Percentiles rank a stretch among this genome's conserved stretches.
Evolutionary conservation across 371 early-diverging fungal genomes (phyloP).

Genomic region (Phascolomyces articulosus): DNA sequence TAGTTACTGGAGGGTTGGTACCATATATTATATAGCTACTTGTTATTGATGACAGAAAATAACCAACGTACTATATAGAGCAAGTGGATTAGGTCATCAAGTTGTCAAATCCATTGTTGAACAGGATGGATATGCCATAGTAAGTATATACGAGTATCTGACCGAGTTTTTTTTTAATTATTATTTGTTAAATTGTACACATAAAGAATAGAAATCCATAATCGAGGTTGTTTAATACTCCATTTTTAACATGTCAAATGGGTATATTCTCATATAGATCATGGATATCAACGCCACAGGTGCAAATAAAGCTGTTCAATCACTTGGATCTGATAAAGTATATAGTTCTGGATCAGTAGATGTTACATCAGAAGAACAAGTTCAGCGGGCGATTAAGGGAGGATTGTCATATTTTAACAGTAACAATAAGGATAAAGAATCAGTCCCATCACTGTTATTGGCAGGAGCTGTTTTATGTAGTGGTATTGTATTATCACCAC

Average conservation of each 20-base stretch:
- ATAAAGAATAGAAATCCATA: too few species aligned
- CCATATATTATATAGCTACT: slow-evolving; percentile 7
- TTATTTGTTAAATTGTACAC: neutral
- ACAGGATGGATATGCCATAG: slow-evolving; percentile 29
- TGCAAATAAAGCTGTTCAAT: slow-evolving; percentile 24
- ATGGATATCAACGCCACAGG: slow-evolving; percentile 54
- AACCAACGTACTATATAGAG: slow-evolving; percentile 20
- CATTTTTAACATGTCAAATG: too few species aligned
- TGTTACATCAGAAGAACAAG: slow-evolving; percentile 53
- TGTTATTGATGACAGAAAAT: neutral
- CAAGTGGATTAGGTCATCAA: slow-evolving; percentile 45
- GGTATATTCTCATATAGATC: slow-evolving; percentile 32
- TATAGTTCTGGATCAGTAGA: slow-evolving; percentile 49
- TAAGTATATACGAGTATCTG: slow-evolving; percentile 16
- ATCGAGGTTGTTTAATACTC: too few species aligned
- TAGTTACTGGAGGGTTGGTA: slow-evolving; percentile 54
- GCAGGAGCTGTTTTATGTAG: slow-evolving; percentile 55
- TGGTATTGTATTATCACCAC: slow-evolving; percentile 42
- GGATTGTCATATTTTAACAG: slow-evolving; percentile 36
- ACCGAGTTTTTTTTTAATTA: too few species aligned
- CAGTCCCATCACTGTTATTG: slow-evolving; percentile 11
- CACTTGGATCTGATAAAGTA: slow-evolving; percentile 30
- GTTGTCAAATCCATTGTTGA: slow-evolving; percentile 26
- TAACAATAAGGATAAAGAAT: too few species aligned
- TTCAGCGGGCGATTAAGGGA: slow-evolving; percentile 34